Evolutionary conservation across 2,329 filamentous ascomycete species (phyloP), one percentile per base, ranked within the genome.

Genomic region (Beauveria medogensis): DNA sequence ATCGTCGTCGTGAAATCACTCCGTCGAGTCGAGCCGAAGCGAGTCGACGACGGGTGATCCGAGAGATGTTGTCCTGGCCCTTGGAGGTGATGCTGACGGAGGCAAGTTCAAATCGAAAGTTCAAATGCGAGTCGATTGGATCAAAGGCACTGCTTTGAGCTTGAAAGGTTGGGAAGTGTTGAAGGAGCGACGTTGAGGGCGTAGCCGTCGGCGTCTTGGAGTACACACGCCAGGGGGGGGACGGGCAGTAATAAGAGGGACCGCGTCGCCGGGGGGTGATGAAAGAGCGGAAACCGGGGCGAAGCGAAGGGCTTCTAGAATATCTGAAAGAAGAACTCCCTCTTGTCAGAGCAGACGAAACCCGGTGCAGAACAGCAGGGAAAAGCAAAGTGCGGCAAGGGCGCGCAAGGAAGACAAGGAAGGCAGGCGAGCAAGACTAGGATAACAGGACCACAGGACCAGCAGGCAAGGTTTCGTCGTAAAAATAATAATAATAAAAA

Each of bases 201-300:
- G 46, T 47, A 30, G 43, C 50, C 51, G 41, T 54, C 58, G n/a
- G 44, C 51, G 58, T 28, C 20, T 30, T 56, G 24, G 37, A 53
- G 62, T 54, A 60, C 59, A 62, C 47, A 60, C 52, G 63, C 59
- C 59, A 50, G 55, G 62, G 61, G 61, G 61, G 62, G 57, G 50
- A 52, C 30, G 30, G 30, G 30, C 37, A 61, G 62, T 57, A 61
- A 58, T 55, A 61, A 63, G 59, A 64, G 52, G 37, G 46, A 51
- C 30, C 28, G 28, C 37, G 59, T 34, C 16, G 57, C 22, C 16
- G 53, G 53, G 54, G 28, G 55, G 53, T 56, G 37, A 50, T 51
- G 16, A 52, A 40, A 44, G 52, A 52, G 28, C 9, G 28, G 28
- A 48, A 57, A 44, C 34, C 28, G 44, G 59, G 53, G 59, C 53